Percentiles rank a stretch among this genome's conserved stretches.
Conservation (phyloP, 352 stramenopile species). For the Pythium periplocum region DNA sequence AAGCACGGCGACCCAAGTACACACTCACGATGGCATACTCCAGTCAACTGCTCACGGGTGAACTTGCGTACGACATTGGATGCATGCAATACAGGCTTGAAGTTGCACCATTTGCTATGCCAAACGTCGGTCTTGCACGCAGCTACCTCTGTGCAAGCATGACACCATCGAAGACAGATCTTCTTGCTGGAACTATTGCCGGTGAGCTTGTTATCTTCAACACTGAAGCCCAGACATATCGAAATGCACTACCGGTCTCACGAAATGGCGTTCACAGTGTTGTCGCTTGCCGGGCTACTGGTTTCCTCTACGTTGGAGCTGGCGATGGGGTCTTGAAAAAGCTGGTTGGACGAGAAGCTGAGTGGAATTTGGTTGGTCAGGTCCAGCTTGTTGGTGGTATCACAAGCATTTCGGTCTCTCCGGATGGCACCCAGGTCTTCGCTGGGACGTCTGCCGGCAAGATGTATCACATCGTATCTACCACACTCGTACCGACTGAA, state of each 20-base stretch:
- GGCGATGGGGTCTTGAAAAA: slow-evolving; percentile 87
- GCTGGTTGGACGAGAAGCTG: slow-evolving; percentile 60
- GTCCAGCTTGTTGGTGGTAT: slow-evolving; percentile 80
- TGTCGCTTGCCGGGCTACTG: slow-evolving; percentile 47
- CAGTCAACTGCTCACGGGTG: slow-evolving; percentile 52
- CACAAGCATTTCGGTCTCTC: slow-evolving; percentile 63
- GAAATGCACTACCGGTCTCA: slow-evolving; percentile 52
- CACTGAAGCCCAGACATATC: slow-evolving; percentile 54
- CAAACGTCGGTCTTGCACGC: slow-evolving; percentile 61
- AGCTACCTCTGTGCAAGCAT: slow-evolving; percentile 67
- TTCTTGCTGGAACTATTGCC: slow-evolving; percentile 59
- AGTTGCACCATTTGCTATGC: slow-evolving; percentile 57
- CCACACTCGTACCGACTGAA: slow-evolving; percentile 43
- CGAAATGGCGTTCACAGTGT: slow-evolving; percentile 77
- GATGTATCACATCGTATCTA: slow-evolving; percentile 55
- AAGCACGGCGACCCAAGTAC: slow-evolving; percentile 63
- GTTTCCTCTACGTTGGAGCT: slow-evolving; percentile 75
- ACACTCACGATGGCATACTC: slow-evolving; percentile 57
- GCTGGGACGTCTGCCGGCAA: slow-evolving; percentile 70
- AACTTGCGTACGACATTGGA: slow-evolving; percentile 66
- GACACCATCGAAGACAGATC: slow-evolving; percentile 39
- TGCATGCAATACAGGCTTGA: slow-evolving; percentile 81
- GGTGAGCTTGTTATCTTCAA: slow-evolving; percentile 88
- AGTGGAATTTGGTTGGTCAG: slow-evolving; percentile 80
- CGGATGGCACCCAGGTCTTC: slow-evolving; percentile 48